These are phyloP conservation scores for Penicillium thymicola DNA, from an alignment of 2,329 filamentous ascomycete species.

Conservation along the genomic window DNA sequence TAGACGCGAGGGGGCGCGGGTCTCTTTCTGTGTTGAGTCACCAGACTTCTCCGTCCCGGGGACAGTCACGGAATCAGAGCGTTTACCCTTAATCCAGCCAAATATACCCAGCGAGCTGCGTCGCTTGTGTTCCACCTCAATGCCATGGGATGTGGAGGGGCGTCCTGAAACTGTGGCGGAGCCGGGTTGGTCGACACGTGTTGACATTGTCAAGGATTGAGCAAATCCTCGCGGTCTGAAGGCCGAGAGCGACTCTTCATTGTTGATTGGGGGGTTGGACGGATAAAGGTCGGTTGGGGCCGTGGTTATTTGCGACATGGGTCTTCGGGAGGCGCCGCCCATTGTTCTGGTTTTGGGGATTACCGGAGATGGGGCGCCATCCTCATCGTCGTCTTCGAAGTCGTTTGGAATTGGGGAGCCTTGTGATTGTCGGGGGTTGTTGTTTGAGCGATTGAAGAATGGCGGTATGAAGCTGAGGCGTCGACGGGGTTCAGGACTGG, in stretches of 20 bases:
- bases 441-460: slow-evolving; percentile 34
- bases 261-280: slow-evolving; percentile 15
- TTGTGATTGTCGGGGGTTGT: slow-evolving; percentile 24
- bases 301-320: slow-evolving; percentile 14
- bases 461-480: slow-evolving; percentile 36
- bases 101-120: slow-evolving; percentile 39
- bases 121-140: slow-evolving; percentile 34
- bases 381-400: slow-evolving; percentile 24
- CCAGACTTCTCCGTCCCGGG: slow-evolving; percentile 4
- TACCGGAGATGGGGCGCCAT: slow-evolving; percentile 35
- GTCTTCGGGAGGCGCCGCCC: slow-evolving; percentile 10
- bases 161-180: slow-evolving; percentile 19
- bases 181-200: slow-evolving; percentile 6
- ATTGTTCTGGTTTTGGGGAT: slow-evolving; percentile 30
- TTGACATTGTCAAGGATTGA: slow-evolving; percentile 30
- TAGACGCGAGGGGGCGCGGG: slow-evolving; percentile 16
- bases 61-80: slow-evolving; percentile 12
- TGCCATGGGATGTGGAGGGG: slow-evolving; percentile 29
- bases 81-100: slow-evolving; percentile 41
- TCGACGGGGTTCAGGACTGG: slow-evolving; percentile 27
- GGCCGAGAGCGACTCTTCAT: slow-evolving; percentile 7
- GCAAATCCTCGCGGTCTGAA: slow-evolving; percentile 17
- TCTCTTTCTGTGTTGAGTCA: slow-evolving; percentile 8
- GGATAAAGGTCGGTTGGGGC: slow-evolving; percentile 16
- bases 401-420: slow-evolving; percentile 25